A percentile compares a stretch with the other conserved stretches of the same genome.
Evolutionary conservation across 176 grass and related monocot species (phyloP).

Genomic region (Otatea glauca): DNA sequence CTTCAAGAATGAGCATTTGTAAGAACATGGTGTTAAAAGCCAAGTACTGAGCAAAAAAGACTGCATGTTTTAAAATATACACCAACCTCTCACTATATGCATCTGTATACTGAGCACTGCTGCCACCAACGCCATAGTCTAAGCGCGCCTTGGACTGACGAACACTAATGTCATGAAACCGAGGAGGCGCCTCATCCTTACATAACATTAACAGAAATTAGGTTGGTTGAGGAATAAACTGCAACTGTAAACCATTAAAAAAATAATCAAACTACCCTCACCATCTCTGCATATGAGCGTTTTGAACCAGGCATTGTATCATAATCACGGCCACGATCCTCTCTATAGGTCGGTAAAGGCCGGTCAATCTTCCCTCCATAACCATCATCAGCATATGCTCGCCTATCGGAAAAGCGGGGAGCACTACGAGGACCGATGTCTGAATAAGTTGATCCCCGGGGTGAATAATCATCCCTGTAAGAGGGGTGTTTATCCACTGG

Average conservation of each 20-base stretch:
- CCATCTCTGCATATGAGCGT: conserved; percentile 74
- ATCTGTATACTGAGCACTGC: conserved; percentile 68
- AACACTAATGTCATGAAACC: conserved; percentile 67
- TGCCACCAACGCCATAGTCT: conserved; percentile 68
- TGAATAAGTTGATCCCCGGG: conserved; percentile 62
- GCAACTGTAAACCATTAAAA: conserved; percentile 7
- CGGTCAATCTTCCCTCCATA: conserved; percentile 67
- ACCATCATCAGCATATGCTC: conserved; percentile 67
- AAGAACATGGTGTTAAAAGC: conserved; percentile 16
- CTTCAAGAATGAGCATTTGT: conserved; percentile 46
- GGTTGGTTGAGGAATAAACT: conserved; percentile 5
- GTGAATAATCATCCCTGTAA: conserved; percentile 77
- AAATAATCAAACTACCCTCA: conserved; percentile 35
- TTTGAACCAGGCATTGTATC: conserved; percentile 76
- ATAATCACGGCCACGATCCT: conserved; percentile 67
- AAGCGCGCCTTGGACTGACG: conserved; percentile 65
- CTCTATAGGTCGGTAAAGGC: conserved; percentile 62
- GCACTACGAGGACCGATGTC: conserved; percentile 60
- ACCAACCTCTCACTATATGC: conserved; percentile 72
- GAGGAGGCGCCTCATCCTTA: conserved; percentile 70
- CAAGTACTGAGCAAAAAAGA: conserved; percentile 13
- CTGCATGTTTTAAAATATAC: conserved; percentile 38
- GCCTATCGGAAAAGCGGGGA: conserved; percentile 62
- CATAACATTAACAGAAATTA: conserved; percentile 41
- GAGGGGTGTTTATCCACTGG: conserved; percentile 60